phyloP scores from a whole-genome alignment of 2,329 filamentous ascomycete genomes.

The Mycogone perniciosa region DNA sequence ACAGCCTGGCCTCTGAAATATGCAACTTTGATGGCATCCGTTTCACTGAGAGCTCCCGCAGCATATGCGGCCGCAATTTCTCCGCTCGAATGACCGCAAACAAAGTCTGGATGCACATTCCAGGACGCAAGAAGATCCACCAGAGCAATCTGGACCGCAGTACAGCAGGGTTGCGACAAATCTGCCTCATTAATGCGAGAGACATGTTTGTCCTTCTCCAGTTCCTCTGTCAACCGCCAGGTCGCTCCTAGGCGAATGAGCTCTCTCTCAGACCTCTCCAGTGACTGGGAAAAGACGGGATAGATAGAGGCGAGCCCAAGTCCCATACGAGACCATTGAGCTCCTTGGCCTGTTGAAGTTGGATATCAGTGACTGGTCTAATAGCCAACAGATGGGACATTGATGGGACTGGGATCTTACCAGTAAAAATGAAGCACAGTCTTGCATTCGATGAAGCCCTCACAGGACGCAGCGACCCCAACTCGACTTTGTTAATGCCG shows the following conservation, averaged over 20 bases:
- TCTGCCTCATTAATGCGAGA: conserved; percentile 12
- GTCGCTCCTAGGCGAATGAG: conserved; percentile 8
- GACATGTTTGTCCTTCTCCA: conserved; percentile 2
- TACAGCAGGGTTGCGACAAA: conserved; percentile 22
- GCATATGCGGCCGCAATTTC: conserved; percentile 35
- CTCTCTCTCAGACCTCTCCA: conserved; percentile 2
- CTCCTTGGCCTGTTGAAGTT: conserved; percentile 7
- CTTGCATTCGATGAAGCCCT: conserved; percentile 1
- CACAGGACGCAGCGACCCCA: conserved; percentile 5
- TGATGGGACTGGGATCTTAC: conserved; percentile 1
- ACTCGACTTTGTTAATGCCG: conserved; percentile 5
- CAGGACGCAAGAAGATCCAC: conserved; percentile 31
- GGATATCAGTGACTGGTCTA: background rate
- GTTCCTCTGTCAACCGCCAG: conserved; percentile 8
- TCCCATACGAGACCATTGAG: conserved; percentile 10
- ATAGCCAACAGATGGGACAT: background rate
- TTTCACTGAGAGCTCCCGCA: conserved; percentile 15
- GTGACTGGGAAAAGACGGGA: conserved; percentile 5
- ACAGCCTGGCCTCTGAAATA: conserved; percentile 10
- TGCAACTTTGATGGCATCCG: conserved; percentile 23
- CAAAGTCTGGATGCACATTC: conserved; percentile 22
- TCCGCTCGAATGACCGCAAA: conserved; percentile 34
- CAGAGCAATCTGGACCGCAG: conserved; percentile 37
- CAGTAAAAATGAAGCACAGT: conserved; percentile 10
- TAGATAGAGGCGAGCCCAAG: conserved; percentile 1